These are phyloP conservation scores for Fusarium algeriense DNA, from an alignment of 2,329 filamentous ascomycete species.

Conservation along the genomic window DNA sequence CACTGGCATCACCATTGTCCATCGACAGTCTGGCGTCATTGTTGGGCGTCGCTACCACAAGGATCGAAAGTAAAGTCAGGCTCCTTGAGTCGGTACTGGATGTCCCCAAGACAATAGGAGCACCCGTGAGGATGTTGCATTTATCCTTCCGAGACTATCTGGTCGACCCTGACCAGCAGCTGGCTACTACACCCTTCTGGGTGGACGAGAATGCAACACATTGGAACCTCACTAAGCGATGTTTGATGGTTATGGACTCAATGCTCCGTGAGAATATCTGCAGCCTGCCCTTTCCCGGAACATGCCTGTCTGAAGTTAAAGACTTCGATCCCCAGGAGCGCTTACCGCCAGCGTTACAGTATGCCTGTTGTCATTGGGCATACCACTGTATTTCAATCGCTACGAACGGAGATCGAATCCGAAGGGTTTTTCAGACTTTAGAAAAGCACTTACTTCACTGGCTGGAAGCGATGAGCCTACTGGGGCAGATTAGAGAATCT, in stretches of 20 bases:
- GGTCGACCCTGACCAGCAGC: neutral
- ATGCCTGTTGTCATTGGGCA: conserved; percentile 46
- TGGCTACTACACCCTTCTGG: neutral
- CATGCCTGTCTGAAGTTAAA: rapidly evolving
- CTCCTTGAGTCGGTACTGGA: neutral
- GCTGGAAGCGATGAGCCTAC: neutral
- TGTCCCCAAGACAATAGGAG: neutral
- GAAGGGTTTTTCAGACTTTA: rapidly evolving
- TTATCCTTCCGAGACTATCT: neutral
- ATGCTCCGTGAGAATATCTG: neutral
- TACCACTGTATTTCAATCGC: conserved; percentile 39
- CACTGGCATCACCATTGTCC: neutral
- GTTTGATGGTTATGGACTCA: neutral
- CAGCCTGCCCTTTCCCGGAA: neutral
- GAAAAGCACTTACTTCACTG: neutral
- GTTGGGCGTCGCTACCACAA: rapidly evolving
- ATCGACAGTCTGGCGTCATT: neutral
- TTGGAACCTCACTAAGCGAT: neutral
- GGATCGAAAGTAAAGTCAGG: neutral
- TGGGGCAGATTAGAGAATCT: rapidly evolving
- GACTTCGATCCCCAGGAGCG: rapidly evolving
- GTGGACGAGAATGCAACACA: neutral
- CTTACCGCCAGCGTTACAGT: conserved; percentile 2
- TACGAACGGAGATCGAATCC: too few relatives aligned
- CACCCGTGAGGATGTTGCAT: neutral